phyloP scores from a whole-genome alignment of 1,139 yeast species.

The Geotrichum candidum region DNA sequence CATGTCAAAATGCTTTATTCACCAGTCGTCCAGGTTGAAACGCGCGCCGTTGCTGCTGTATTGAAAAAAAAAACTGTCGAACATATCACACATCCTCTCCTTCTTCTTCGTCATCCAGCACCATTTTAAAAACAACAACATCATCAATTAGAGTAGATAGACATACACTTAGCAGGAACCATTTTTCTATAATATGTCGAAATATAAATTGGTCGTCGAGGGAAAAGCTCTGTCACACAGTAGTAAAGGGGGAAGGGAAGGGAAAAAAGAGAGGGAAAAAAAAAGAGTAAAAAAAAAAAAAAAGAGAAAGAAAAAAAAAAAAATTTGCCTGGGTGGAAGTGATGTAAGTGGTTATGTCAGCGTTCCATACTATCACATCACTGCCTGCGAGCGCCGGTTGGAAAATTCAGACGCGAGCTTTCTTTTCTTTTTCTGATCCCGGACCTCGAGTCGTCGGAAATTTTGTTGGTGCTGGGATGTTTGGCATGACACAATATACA shows the following conservation, averaged over 20 bases:
- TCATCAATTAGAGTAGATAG: not conserved
- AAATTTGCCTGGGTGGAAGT: not conserved
- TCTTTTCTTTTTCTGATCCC: not conserved
- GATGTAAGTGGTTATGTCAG: not conserved
- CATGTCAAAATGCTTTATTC: not conserved
- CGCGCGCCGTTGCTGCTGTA: not conserved
- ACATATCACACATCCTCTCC: not conserved
- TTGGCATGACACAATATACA: not conserved
- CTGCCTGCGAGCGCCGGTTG: not conserved
- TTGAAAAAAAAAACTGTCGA: not conserved
- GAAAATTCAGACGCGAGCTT: not conserved
- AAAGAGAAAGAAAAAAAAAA: conserved; percentile 7
- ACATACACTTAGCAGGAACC: conserved; percentile 19
- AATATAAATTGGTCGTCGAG: conserved; percentile 15
- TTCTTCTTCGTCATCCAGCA: not conserved
- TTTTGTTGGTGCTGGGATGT: not conserved
- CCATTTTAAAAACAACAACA: not conserved
- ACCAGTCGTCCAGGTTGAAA: not conserved
- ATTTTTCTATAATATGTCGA: conserved; percentile 14
- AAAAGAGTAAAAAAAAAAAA: conserved; percentile 10
- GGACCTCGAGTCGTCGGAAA: not conserved
- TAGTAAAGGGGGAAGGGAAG: conserved; percentile 1
- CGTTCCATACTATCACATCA: not conserved
- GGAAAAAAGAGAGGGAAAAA: conserved; percentile 6
- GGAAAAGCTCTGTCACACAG: conserved; percentile 14